phyloP scores from a whole-genome alignment of 257 asterid species.

The Nicotiana tabacum region DNA sequence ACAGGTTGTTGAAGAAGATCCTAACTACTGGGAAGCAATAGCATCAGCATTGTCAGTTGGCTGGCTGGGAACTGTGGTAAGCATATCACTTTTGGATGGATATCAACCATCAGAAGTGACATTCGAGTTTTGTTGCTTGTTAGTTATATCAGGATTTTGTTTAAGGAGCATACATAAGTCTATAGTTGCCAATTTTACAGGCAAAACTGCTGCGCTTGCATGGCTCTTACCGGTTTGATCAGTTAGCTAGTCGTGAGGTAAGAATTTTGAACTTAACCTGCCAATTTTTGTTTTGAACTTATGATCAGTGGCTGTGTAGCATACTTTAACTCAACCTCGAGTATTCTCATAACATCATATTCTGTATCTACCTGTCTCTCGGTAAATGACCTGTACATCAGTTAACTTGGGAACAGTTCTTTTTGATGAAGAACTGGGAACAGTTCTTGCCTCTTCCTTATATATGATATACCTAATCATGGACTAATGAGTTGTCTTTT shows the following conservation, averaged over 20 bases:
- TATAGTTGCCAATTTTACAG: conserved; percentile 34
- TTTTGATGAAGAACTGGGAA: background rate
- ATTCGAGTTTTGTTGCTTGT: background rate
- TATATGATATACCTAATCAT: background rate
- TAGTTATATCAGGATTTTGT: background rate
- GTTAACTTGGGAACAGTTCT: conserved; percentile 1
- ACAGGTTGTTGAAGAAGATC: conserved; percentile 85
- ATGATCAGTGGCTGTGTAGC: background rate
- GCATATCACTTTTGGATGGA: conserved; percentile 11
- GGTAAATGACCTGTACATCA: background rate
- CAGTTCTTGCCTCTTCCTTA: background rate
- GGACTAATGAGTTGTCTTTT: background rate
- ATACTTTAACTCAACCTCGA: background rate
- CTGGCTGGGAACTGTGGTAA: conserved; percentile 89
- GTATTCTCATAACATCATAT: background rate
- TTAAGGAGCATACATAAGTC: background rate
- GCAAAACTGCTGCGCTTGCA: conserved; percentile 82
- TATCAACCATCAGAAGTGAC: background rate
- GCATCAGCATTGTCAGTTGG: conserved; percentile 93
- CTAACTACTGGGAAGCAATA: conserved; percentile 80
- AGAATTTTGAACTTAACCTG: background rate
- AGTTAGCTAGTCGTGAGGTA: conserved; percentile 90
- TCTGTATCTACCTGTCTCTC: background rate
- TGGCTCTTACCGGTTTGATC: conserved; percentile 80
- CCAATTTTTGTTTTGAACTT: background rate